A percentile compares a stretch with the other conserved stretches of the same genome.
These are phyloP conservation scores for Aspergillus cavernicola DNA, from an alignment of 495 filamentous ascomycete genomes.

Conservation along the genomic window DNA sequence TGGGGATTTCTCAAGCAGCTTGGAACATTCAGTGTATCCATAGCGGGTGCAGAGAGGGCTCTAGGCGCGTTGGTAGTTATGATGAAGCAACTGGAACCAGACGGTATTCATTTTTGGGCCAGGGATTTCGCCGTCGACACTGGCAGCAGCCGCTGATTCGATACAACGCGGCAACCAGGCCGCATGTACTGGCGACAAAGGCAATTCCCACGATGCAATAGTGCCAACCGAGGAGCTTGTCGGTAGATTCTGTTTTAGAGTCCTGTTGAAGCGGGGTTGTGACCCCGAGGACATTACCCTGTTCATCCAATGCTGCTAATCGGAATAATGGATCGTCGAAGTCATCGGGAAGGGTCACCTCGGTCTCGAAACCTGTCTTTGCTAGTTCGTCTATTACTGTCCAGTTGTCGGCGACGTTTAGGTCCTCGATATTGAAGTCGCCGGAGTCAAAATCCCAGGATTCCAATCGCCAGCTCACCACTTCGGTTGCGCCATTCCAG, in stretches of 20 bases:
- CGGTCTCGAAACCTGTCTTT: slow-evolving; percentile 26
- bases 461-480: slow-evolving; percentile 33
- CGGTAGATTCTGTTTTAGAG: background rate
- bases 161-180: slow-evolving; percentile 14
- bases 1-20: too few relatives aligned
- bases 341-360: slow-evolving; percentile 16
- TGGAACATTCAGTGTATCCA: too few relatives aligned
- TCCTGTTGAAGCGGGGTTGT: slow-evolving; percentile 18
- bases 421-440: slow-evolving; percentile 7
- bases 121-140: background rate
- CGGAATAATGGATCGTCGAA: slow-evolving; percentile 14
- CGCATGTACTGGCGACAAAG: slow-evolving; percentile 7
- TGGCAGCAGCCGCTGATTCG: slow-evolving; percentile 5
- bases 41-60: too few relatives aligned
- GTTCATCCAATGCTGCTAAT: slow-evolving; percentile 20
- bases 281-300: slow-evolving; percentile 21
- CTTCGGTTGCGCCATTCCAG: slow-evolving; percentile 49
- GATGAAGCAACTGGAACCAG: slow-evolving; percentile 13
- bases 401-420: slow-evolving; percentile 3
- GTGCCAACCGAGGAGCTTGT: slow-evolving; percentile 8
- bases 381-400: slow-evolving; percentile 3
- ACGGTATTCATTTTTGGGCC: slow-evolving; percentile 14
- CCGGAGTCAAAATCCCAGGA: slow-evolving; percentile 22
- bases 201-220: slow-evolving; percentile 17
- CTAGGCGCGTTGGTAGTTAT: background rate